Evolutionary conservation across 179 eudicot genomes (phyloP), one percentile per base, ranked within the genome.

Genomic region (Drosera spatulata): DNA sequence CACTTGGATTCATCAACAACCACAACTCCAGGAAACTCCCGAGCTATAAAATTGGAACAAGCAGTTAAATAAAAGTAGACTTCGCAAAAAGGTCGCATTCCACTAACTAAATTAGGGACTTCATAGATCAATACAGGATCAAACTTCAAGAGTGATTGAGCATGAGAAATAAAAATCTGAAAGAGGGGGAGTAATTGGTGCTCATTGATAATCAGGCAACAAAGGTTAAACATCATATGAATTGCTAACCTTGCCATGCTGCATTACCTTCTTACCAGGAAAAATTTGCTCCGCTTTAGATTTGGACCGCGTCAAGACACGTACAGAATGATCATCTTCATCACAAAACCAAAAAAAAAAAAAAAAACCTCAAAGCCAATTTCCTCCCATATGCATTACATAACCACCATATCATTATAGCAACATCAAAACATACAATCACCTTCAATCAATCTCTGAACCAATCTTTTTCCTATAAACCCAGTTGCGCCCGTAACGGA

Each of bases 191-290:
- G 13, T n/a, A 8, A 53, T n/a, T 7, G 13, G 33, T 2, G 56
- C 56, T 7, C 22, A n/a, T 14, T 13, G 22, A 13, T 12, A 53
- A 11, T 53, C 4, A 53, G 7, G 33, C 22, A 10, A 22, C 22
- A 10, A 38, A n/a, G 2, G 2, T 7, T 2, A n/a, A 10, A n/a
- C 33, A 53, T 38, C 13, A n/a, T 7, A 10, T 22, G 22, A 53
- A 53, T 13, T 2, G 22, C 22, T 4, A 4, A 4, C 52, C 46
- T 54, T 47, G 14, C 41, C 10, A 52, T n/a, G 33, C 40, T 46
- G 15, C 75, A 82, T 89, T 89, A 89, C 97, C 99, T 89, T 86
- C 99, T 93, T 93, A 93, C 99, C 97, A 63, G 99, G 95, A 85
- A 93, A 93, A 66, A 89, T 80, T 59, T 71, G 67, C 72, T 73